phyloP scores from a whole-genome alignment of 1,284 basidiomycete genomes.

The Golubevia pallescens region DNA sequence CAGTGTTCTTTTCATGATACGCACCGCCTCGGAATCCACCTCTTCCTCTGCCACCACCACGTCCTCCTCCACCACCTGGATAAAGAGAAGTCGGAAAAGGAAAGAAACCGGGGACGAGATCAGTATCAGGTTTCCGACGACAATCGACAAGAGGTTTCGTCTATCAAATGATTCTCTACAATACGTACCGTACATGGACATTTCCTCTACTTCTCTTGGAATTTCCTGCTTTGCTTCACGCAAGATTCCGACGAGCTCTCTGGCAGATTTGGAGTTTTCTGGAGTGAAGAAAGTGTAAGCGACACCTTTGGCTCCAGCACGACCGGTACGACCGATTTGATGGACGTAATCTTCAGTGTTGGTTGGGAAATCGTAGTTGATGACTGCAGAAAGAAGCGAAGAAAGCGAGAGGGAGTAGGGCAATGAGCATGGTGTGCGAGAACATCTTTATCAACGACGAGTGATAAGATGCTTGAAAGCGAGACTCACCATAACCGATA shows the following conservation, averaged over 20 bases:
- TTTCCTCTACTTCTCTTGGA: conserved; percentile 53
- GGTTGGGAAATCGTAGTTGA: conserved; percentile 64
- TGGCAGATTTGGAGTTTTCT: conserved; percentile 56
- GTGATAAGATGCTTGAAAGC: too few species aligned
- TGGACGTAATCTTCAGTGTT: conserved; percentile 64
- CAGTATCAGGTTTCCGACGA: too few species aligned
- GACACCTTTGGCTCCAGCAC: conserved; percentile 56
- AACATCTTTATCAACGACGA: not conserved
- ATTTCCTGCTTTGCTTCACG: conserved; percentile 63
- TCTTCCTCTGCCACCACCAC: not conserved
- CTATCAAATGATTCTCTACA: too few species aligned
- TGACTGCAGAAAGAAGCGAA: conserved; percentile 24
- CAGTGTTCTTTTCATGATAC: too few species aligned
- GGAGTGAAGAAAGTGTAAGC: conserved; percentile 62
- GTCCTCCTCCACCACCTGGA: not conserved
- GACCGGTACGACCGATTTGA: conserved; percentile 63
- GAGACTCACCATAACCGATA: too few species aligned
- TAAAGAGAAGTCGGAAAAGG: too few species aligned
- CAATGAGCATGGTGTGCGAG: not conserved
- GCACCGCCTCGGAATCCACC: not conserved
- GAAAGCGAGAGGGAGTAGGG: not conserved
- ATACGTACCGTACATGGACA: conserved; percentile 34
- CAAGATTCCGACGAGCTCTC: conserved; percentile 58
- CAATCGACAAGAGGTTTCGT: too few species aligned
- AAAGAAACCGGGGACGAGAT: too few species aligned